A percentile compares a stretch with the other conserved stretches of the same genome.
phyloP scores from a whole-genome alignment of 805 yeast species.

The Pichia kluyveri region DNA sequence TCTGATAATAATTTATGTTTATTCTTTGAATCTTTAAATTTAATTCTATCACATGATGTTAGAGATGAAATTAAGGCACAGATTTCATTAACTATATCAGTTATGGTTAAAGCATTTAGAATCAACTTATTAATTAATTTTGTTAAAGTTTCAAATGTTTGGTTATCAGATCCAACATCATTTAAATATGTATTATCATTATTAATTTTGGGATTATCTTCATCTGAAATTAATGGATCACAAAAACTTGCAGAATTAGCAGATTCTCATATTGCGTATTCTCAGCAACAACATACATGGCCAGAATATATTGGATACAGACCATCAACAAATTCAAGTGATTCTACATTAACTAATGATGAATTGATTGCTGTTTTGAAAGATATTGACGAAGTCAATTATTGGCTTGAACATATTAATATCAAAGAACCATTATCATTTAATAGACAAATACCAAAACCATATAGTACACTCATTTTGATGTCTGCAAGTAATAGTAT shows the following conservation, averaged over 20 bases:
- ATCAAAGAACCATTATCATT: background rate
- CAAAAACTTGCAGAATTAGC: slow-evolving; percentile 1
- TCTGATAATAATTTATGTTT: slow-evolving; percentile 33
- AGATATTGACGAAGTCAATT: background rate
- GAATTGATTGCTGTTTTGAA: background rate
- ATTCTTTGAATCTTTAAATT: slow-evolving; percentile 23
- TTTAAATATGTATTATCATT: slow-evolving; percentile 15
- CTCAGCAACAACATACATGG: slow-evolving; percentile 12
- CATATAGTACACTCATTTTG: background rate
- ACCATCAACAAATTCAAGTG: slow-evolving; percentile 1
- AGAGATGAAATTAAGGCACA: slow-evolving; percentile 19
- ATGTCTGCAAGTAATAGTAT: slow-evolving; percentile 8
- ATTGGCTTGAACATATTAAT: slow-evolving; percentile 3
- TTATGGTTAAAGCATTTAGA: slow-evolving; percentile 17
- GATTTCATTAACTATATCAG: slow-evolving; percentile 19
- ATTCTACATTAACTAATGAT: background rate
- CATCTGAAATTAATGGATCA: background rate
- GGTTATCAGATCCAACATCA: slow-evolving; percentile 14
- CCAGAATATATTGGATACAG: slow-evolving; percentile 8
- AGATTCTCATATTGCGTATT: slow-evolving; percentile 8
- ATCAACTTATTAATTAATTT: slow-evolving; percentile 19
- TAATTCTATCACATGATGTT: slow-evolving; percentile 10
- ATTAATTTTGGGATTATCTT: slow-evolving; percentile 9
- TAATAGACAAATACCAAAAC: background rate
- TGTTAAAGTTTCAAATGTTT: slow-evolving; percentile 12